phyloP scores from a whole-genome alignment of 352 stramenopile species.

The Phytophthora syringae region DNA sequence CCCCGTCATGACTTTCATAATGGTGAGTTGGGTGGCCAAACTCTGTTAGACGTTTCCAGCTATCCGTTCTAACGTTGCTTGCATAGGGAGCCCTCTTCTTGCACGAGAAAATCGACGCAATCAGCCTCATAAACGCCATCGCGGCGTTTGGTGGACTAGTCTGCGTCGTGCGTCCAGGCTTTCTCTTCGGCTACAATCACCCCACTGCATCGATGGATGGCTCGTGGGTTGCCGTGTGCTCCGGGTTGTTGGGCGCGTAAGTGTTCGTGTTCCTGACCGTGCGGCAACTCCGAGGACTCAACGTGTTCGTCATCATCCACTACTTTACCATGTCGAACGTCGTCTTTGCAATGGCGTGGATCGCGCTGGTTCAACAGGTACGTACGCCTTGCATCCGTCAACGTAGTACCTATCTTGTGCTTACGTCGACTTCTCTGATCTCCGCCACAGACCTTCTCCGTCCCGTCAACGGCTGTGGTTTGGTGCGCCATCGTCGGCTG shows the following conservation, averaged over 20 bases:
- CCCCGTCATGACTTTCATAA: constrained; percentile 67
- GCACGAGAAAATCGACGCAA: constrained; percentile 40
- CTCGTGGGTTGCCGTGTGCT: constrained; percentile 35
- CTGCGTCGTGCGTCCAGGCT: constrained; percentile 46
- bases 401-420: too few species aligned
- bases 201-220: constrained; percentile 1
- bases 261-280: constrained; percentile 54
- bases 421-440: too few species aligned
- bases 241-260: constrained; percentile 48
- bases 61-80: background rate
- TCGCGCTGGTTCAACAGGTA: constrained; percentile 47
- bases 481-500: constrained; percentile 44
- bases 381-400: too few species aligned
- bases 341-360: constrained; percentile 35
- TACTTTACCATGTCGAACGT: constrained; percentile 57
- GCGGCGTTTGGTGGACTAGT: constrained; percentile 43
- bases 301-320: constrained; percentile 52
- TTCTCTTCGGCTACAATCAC: constrained; percentile 49
- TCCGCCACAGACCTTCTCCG: constrained; percentile 23
- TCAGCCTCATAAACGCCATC: constrained; percentile 41
- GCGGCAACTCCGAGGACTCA: constrained; percentile 44
- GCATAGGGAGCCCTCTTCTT: constrained; percentile 19
- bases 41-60: background rate
- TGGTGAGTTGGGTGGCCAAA: constrained; percentile 34
- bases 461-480: constrained; percentile 32